These are phyloP conservation scores for Suzukiozyma palmioleophila DNA, from an alignment of 1,139 yeast species.

Conservation along the genomic window DNA sequence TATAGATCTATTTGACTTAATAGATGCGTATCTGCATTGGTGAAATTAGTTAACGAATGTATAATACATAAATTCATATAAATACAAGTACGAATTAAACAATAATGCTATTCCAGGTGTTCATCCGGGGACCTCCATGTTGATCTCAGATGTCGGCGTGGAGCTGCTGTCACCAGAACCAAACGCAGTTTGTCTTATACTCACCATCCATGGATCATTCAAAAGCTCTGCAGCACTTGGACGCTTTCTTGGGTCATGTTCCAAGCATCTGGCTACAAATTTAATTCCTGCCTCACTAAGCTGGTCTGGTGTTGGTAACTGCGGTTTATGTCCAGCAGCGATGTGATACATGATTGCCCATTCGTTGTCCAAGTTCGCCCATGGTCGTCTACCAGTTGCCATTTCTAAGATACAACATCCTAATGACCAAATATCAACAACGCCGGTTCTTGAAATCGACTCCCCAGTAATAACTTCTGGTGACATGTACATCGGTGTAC, in stretches of 20 bases:
- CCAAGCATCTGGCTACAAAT: constrained; percentile 73
- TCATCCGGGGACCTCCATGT: constrained; percentile 4
- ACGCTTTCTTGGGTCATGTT: constrained; percentile 76
- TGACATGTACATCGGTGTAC: constrained; percentile 99
- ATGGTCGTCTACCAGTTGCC: constrained; percentile 81
- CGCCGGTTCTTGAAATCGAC: constrained; percentile 60
- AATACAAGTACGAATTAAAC: neutral
- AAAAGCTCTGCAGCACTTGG: constrained; percentile 81
- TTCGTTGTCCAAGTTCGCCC: constrained; percentile 92
- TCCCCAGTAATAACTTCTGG: constrained; percentile 93
- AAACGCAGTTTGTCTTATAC: constrained; percentile 68
- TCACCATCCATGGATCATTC: constrained; percentile 86
- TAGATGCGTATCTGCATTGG: no score
- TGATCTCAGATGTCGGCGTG: constrained; percentile 38
- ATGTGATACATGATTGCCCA: constrained; percentile 99
- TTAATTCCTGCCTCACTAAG: constrained; percentile 67
- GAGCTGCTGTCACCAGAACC: constrained; percentile 36
- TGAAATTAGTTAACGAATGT: neutral
- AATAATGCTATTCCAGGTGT: neutral
- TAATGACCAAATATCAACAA: constrained; percentile 79
- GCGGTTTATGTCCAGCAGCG: constrained; percentile 93
- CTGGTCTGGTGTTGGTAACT: constrained; percentile 75
- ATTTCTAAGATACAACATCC: constrained; percentile 80
- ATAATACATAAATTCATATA: neutral
- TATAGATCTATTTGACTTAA: no score